Evolutionary conservation across 2,329 filamentous ascomycete species (phyloP), one percentile per base, ranked within the genome.

Genomic region (Cadophora luteo-olivacea): DNA sequence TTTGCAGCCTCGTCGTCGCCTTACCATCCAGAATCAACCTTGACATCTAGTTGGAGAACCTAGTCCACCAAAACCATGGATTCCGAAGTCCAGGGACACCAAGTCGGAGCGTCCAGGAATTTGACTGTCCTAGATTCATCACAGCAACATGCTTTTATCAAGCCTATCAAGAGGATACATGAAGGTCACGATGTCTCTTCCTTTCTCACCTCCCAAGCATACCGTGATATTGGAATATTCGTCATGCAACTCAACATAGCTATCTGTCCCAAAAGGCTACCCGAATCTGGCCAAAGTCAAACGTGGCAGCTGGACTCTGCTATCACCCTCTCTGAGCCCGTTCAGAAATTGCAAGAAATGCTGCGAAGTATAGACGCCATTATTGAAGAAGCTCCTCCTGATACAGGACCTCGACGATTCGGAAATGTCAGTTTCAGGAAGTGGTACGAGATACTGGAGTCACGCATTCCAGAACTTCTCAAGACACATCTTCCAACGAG

Each of bases 351-450:
- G 24, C 89, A 90, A 78, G 78, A 82, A 11, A 83, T 99, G 45
- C 81, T 98, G 19, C 80, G 84, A 6, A 86, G 83, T 61, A 82
- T 97, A 16, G 86, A 88, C 63, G 81, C 81, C 9, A 85, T 97
- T 61, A 87, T 97, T 62, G 87, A 91, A 19, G 89, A 94, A 76
- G 92, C 89, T 0, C 95, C 94, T 1, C 95, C 95, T 0, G 92
- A 97, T 75, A 88, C 89, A 7, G 94, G 94, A 16, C 94, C 95
- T 22, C 86, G 95, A 64, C 86, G 96, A 70, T 99, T 98, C 78
- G 96, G 96, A 41, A 99, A 99, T 78, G 84, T 92, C 57, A 95
- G 92, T 75, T 99, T 97, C 80, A 86, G 94, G 36, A 92, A 84
- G 73, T 99, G 96, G 95, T 87, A 91, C 78, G 82, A 86, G 60